Conservation (phyloP, 2,329 filamentous ascomycete genomes). For the Pyrenophora teres region DNA sequence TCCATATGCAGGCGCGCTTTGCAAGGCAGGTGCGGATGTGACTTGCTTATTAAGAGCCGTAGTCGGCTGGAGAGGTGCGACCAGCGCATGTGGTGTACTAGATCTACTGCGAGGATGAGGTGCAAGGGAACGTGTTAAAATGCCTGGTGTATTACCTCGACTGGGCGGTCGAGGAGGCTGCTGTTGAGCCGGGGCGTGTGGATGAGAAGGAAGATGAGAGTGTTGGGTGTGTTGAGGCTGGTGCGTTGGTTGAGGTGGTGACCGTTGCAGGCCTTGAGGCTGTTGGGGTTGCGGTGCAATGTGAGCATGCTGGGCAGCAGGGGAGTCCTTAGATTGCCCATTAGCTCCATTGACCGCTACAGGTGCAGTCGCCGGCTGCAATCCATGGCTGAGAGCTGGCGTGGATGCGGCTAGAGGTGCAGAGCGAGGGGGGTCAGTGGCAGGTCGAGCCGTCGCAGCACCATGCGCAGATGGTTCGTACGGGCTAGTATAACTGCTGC, state of each 20-base stretch:
- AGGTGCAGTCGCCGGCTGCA: conserved; percentile 19
- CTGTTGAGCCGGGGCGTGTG: conserved; percentile 23
- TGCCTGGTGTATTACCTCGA: conserved; percentile 32
- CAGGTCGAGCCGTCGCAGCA: conserved; percentile 14
- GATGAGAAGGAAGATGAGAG: conserved; percentile 19
- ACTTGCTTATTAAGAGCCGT: conserved; percentile 17
- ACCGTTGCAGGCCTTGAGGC: conserved; percentile 16
- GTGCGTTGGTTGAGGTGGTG: conserved; percentile 4
- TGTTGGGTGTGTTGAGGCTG: conserved; percentile 15
- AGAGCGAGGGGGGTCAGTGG: conserved; percentile 19
- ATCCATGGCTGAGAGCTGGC: conserved; percentile 13
- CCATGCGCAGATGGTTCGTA: conserved; percentile 33
- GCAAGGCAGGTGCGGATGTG: conserved; percentile 18
- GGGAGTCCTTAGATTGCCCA: conserved; percentile 25
- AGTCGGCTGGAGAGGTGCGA: conserved; percentile 21
- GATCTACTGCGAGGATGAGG: conserved; percentile 37
- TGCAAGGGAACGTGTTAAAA: conserved; percentile 28
- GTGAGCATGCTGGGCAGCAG: conserved; percentile 22
- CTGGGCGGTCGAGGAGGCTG: conserved; percentile 27
- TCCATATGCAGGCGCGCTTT: conserved; percentile 23
- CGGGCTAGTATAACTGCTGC: conserved; percentile 36
- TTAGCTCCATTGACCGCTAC: conserved; percentile 21
- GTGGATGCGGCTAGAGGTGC: conserved; percentile 17
- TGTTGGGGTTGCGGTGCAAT: conserved; percentile 24
- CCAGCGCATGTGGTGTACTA: conserved; percentile 34